phyloP scores from a whole-genome alignment of 345 rosid genomes.

The Turnera subulata region DNA sequence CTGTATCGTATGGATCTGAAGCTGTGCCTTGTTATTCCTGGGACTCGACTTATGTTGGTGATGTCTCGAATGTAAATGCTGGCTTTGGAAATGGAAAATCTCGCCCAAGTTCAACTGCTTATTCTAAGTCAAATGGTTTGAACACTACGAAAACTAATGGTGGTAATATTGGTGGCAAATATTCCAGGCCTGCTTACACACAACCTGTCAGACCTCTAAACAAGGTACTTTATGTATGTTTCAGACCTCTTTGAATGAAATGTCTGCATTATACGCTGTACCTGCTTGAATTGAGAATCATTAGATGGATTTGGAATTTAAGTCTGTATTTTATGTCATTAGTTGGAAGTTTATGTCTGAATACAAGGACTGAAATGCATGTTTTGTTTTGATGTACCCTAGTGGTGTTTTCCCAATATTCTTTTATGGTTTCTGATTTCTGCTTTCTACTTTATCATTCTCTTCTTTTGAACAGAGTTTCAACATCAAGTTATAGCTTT shows the following conservation, averaged over 20 bases:
- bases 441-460: background rate
- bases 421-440: background rate
- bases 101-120: conserved; percentile 27
- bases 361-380: background rate
- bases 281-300: background rate
- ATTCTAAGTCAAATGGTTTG: conserved; percentile 20
- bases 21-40: conserved; percentile 43
- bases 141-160: conserved; percentile 32
- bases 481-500: background rate
- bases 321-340: background rate
- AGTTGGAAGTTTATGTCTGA: background rate
- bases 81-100: conserved; percentile 31
- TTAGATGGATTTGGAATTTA: background rate
- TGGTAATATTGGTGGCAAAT: conserved; percentile 27
- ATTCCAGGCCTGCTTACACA: conserved; percentile 25
- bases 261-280: background rate
- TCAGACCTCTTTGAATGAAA: background rate
- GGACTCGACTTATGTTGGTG: conserved; percentile 42
- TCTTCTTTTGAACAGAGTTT: background rate
- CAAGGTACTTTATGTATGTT: conserved; percentile 38
- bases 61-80: conserved; percentile 33
- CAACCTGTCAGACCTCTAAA: conserved; percentile 32
- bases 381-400: background rate
- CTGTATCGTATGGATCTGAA: conserved; percentile 46
- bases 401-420: background rate